Conservation (phyloP, 2,329 filamentous ascomycete species). For the Aspergillus oerlinghausenensis region DNA sequence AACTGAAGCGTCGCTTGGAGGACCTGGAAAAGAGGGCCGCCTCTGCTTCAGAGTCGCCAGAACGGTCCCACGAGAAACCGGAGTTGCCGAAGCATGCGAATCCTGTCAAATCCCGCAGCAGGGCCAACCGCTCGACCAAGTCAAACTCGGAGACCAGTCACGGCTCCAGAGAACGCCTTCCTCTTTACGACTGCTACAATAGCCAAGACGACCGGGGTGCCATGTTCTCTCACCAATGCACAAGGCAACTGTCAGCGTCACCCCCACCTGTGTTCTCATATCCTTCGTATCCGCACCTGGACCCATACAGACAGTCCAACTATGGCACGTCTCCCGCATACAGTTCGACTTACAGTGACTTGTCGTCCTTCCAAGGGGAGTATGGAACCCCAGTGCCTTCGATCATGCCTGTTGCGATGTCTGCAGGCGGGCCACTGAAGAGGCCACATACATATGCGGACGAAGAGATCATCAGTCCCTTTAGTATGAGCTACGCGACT, state of each 20-base stretch:
- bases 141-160: conserved; percentile 20
- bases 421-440: conserved; percentile 44
- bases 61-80: conserved; percentile 53
- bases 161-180: conserved; percentile 26
- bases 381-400: conserved; percentile 40
- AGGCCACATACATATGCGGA: conserved; percentile 50
- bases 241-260: conserved; percentile 55
- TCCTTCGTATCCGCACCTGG: conserved; percentile 44
- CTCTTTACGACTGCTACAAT: conserved; percentile 31
- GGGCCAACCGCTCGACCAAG: conserved; percentile 23
- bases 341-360: conserved; percentile 29
- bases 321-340: conserved; percentile 35
- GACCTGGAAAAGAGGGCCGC: conserved; percentile 59
- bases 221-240: conserved; percentile 57
- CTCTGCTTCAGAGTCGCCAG: conserved; percentile 58
- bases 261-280: conserved; percentile 55
- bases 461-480: conserved; percentile 54
- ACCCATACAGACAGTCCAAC: conserved; percentile 36
- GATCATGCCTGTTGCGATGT: conserved; percentile 42
- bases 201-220: conserved; percentile 44
- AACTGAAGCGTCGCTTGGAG: conserved; percentile 63
- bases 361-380: conserved; percentile 33
- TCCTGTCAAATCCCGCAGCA: conserved; percentile 22
- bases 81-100: conserved; percentile 29
- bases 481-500: conserved; percentile 57